phyloP scores from a whole-genome alignment of 2,329 filamentous ascomycete species.

The Cercospora sp. region DNA sequence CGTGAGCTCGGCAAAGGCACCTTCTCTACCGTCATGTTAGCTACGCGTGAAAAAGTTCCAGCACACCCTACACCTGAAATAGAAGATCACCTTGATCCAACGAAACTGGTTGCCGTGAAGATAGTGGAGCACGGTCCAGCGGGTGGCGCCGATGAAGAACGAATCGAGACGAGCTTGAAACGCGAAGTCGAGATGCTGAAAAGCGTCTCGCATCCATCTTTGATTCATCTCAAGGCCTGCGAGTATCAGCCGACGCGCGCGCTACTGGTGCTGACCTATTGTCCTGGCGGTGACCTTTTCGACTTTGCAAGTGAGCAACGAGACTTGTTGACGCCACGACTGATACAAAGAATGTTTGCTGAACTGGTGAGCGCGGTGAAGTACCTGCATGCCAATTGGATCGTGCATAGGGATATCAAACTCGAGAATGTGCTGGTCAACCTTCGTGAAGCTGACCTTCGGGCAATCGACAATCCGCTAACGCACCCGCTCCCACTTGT shows the following conservation, averaged over 20 bases:
- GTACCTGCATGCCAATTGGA: conserved; percentile 80
- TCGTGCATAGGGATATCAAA: conserved; percentile 97
- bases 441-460: conserved; percentile 66
- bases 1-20: conserved; percentile 86
- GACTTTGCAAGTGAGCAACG: conserved; percentile 78
- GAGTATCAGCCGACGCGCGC: conserved; percentile 80
- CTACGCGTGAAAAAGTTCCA: conserved; percentile 69
- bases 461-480: conserved; percentile 64
- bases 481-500: conserved; percentile 79
- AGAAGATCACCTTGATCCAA: conserved; percentile 61
- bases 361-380: conserved; percentile 82
- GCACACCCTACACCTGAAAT: conserved; percentile 43
- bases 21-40: conserved; percentile 91
- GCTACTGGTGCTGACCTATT: conserved; percentile 85
- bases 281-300: conserved; percentile 90
- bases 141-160: conserved; percentile 87
- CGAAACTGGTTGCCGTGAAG: conserved; percentile 88
- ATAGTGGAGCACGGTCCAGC: conserved; percentile 93
- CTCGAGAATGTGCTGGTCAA: conserved; percentile 97
- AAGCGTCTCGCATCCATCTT: conserved; percentile 80
- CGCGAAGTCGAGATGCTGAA: conserved; percentile 94
- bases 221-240: conserved; percentile 90
- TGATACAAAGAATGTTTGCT: conserved; percentile 83
- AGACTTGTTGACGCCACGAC: conserved; percentile 63
- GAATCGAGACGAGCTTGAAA: conserved; percentile 90